Base-by-base conservation (phyloP, 495 filamentous ascomycete species). In the Penicillium bialowiezense region DNA sequence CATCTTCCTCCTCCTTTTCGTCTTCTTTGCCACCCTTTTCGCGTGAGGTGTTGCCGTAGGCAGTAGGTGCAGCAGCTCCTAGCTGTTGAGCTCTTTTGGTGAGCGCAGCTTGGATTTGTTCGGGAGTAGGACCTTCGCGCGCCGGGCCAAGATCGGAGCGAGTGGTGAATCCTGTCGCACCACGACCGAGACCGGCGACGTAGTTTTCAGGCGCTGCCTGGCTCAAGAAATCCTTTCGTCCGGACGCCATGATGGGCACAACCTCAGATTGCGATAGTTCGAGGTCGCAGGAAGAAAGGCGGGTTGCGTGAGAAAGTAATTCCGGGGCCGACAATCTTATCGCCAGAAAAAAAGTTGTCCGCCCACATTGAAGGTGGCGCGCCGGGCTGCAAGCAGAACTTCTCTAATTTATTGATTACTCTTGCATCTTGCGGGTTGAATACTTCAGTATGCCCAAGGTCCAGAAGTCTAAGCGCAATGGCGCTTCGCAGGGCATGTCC, bases 81-180 rank as follows among this genome's bases (percentile, higher is more conserved):
- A 97, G 81, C 57, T 84, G 81, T 51, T 87, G 87, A 15, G 92
- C 91, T 56, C 93, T 81, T 63, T 96, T 92, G 33, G 91, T 91
- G 57, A 99, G 85, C 37, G 89, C 90, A 59, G 95, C 93, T 67
- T 97, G 96, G 74, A 97, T 97, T 67, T 96, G 91, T 56, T 99
- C 93, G 63, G 97, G 93, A 49, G 88, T 96, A 17, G 93, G 95
- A 10, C 93, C 93, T 78, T 97, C 93, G 52, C 93, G 84, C 43
- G 95, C 95, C 31, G 95, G 95, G 35, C 93, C 93, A 26, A 99
- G 77, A 80, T 99, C 93, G 35, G 91, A 97, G 26, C 95, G 85
- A 10, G 93, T 99, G 5, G 93, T 97, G 70, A 99, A 99, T 26
- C 95, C 93, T 0, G 95, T 99, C 4, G 93, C 93, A 67, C 93